Evolutionary conservation across 805 yeast genomes (phyloP).

Genomic region (Saturnispora ahearnii): DNA sequence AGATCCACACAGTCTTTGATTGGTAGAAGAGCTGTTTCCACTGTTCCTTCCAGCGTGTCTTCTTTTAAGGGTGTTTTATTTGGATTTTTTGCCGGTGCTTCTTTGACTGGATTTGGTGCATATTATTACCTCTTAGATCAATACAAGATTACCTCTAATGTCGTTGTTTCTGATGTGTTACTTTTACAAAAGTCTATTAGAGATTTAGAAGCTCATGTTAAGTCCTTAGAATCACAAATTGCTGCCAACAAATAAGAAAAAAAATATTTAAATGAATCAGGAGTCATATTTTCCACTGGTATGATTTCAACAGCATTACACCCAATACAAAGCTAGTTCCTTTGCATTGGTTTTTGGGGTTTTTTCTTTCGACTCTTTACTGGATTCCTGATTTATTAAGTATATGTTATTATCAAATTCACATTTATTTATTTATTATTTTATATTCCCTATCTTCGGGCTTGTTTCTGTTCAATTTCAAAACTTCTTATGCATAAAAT

Average conservation of each 20-base stretch:
- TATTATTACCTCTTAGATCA: slow-evolving; percentile 74
- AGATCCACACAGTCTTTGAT: slow-evolving; percentile 8
- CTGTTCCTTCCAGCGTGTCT: slow-evolving; percentile 8
- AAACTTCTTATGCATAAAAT: not conserved
- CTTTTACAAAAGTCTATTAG: slow-evolving; percentile 49
- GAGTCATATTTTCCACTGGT: too few relatives aligned
- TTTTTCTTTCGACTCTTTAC: not conserved
- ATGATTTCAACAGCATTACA: too few relatives aligned
- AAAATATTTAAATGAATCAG: not conserved
- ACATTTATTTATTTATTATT: not conserved
- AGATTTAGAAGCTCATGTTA: slow-evolving; percentile 19
- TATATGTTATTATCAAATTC: not conserved
- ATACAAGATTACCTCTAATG: slow-evolving; percentile 63
- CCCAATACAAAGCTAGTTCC: not conserved
- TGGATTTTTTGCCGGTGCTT: slow-evolving; percentile 73
- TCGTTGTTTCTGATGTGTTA: slow-evolving; percentile 66
- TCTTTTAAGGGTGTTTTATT: slow-evolving; percentile 40
- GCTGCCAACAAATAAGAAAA: not conserved
- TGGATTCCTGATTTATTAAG: not conserved
- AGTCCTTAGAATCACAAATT: slow-evolving; percentile 41
- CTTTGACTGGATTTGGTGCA: slow-evolving; percentile 64
- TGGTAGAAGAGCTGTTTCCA: slow-evolving; percentile 10
- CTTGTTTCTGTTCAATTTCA: not conserved
- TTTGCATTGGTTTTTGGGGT: not conserved
- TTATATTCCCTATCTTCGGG: not conserved